Conservation (phyloP, 805 yeast genomes). For the Myxozyma neotropica region DNA sequence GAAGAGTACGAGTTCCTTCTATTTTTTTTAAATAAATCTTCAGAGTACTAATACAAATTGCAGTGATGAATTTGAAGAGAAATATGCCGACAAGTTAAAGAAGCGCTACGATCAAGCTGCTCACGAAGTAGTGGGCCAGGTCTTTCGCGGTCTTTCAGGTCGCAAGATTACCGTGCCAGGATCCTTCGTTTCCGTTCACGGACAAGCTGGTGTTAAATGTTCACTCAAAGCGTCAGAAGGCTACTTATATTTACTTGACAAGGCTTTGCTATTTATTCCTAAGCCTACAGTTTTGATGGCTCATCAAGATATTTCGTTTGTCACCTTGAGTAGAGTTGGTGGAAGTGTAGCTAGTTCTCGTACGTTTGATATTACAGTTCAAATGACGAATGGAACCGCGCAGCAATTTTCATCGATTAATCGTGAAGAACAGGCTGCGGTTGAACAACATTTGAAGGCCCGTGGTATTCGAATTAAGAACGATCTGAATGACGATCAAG, state of each 20-base stretch:
- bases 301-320: conserved; percentile 71
- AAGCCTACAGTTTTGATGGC: conserved; percentile 94
- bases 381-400: conserved; percentile 62
- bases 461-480: conserved; percentile 81
- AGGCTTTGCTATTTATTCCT: conserved; percentile 85
- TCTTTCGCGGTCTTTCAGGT: conserved; percentile 87
- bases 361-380: conserved; percentile 89
- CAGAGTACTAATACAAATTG: background rate
- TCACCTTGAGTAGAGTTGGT: conserved; percentile 88
- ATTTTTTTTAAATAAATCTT: too few species aligned
- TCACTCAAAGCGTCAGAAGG: conserved; percentile 96
- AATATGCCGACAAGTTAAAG: conserved; percentile 74
- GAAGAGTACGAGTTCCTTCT: conserved; percentile 50
- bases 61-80: conserved; percentile 66
- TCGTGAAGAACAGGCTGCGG: conserved; percentile 80
- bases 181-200: conserved; percentile 67
- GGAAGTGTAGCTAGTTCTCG: conserved; percentile 73
- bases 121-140: conserved; percentile 81
- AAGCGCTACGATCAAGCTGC: conserved; percentile 79
- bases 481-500: conserved; percentile 86
- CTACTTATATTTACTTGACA: conserved; percentile 87
- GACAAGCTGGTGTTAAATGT: conserved; percentile 85
- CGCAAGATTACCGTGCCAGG: conserved; percentile 85
- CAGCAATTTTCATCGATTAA: conserved; percentile 87
- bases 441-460: conserved; percentile 74